Conservation (phyloP, 495 filamentous ascomycete genomes). For the Umbilicaria muhlenbergii region DNA sequence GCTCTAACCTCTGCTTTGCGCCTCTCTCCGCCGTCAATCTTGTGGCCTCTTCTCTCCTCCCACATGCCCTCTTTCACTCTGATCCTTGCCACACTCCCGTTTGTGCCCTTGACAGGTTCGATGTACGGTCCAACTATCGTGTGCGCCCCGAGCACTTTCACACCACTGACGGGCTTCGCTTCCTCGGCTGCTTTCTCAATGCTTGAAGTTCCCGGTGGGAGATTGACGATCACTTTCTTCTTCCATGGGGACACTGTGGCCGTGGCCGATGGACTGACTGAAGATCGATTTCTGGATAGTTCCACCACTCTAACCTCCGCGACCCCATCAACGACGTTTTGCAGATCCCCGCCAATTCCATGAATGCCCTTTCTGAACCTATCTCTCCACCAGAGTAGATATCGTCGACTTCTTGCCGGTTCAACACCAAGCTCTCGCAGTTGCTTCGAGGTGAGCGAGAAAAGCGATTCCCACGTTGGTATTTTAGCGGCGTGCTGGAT, state of each 20-base stretch:
- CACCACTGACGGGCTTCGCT: constrained; percentile 38
- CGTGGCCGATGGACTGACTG: constrained; percentile 17
- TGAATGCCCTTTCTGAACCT: constrained; percentile 59
- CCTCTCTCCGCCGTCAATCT: constrained; percentile 94
- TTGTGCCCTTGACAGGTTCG: constrained; percentile 42
- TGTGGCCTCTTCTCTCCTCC: constrained; percentile 68
- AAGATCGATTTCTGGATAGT: constrained; percentile 22
- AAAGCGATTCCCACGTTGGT: constrained; percentile 76
- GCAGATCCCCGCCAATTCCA: constrained; percentile 65
- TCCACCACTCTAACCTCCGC: constrained; percentile 58
- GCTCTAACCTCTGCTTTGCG: constrained; percentile 68
- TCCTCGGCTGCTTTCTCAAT: constrained; percentile 24
- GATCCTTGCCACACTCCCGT: constrained; percentile 45
- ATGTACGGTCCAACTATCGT: constrained; percentile 59
- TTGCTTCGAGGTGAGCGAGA: constrained; percentile 58
- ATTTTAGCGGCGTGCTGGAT: constrained; percentile 66
- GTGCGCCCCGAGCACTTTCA: constrained; percentile 46
- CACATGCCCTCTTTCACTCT: constrained; percentile 71
- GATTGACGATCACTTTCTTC: constrained; percentile 55
- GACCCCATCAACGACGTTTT: constrained; percentile 53
- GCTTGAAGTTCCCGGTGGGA: constrained; percentile 35
- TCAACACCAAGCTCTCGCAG: constrained; percentile 75
- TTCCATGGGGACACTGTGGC: constrained; percentile 34
- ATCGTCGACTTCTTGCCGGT: constrained; percentile 61
- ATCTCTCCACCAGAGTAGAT: constrained; percentile 76